These are phyloP conservation scores for Mucor velutinosus DNA, from an alignment of 371 early-diverging fungal genomes.

Conservation along the genomic window DNA sequence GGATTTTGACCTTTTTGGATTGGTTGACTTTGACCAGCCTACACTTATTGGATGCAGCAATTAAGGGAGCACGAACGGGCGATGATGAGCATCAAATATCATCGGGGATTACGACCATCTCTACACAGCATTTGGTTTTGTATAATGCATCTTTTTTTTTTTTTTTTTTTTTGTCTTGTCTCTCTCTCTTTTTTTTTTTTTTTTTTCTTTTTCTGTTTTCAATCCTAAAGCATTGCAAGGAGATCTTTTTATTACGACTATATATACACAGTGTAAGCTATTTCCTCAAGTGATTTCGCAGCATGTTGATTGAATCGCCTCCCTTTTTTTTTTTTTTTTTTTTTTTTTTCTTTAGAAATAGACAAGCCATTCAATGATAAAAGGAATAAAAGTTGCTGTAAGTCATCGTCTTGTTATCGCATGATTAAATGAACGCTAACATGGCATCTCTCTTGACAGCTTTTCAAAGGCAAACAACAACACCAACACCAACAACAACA, in stretches of 20 bases:
- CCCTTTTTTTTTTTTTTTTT: too few species aligned
- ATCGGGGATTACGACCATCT: background rate
- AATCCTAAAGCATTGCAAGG: background rate
- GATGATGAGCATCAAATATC: background rate
- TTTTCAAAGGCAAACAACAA: slow-evolving; percentile 40
- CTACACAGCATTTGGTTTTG: background rate
- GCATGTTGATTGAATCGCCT: too few species aligned
- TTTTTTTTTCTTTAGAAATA: background rate
- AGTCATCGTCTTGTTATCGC: slow-evolving; percentile 4
- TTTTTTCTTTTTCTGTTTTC: background rate
- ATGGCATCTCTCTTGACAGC: slow-evolving; percentile 16
- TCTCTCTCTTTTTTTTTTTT: background rate
- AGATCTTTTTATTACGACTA: background rate
- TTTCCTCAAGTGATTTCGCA: background rate
- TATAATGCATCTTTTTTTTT: background rate
- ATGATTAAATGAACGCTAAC: background rate
- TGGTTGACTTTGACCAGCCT: background rate
- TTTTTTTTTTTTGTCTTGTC: background rate
- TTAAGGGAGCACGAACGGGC: background rate
- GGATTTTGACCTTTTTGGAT: background rate
- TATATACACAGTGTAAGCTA: background rate
- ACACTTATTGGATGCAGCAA: background rate
- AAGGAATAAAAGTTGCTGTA: slow-evolving; percentile 52
- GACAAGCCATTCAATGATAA: slow-evolving; percentile 32
- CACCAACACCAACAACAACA: background rate